phyloP scores from a whole-genome alignment of 768 basidiomycete species.

The Lanmaoa rubissima region DNA sequence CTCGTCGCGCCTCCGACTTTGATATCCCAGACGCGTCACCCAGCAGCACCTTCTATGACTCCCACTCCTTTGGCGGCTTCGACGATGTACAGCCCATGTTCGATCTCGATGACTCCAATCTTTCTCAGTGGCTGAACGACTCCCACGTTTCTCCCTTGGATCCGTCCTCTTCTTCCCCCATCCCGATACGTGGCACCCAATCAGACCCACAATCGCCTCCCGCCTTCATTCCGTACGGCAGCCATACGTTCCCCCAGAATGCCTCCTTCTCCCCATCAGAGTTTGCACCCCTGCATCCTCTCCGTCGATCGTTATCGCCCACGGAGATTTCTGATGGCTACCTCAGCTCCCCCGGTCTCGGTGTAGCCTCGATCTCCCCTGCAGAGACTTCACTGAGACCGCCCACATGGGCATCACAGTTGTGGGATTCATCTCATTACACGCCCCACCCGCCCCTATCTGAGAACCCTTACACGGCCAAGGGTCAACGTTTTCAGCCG shows the following conservation, averaged over 20 bases:
- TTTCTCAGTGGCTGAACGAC: slow-evolving; percentile 66
- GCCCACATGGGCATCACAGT: slow-evolving; percentile 65
- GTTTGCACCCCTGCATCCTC: slow-evolving; percentile 58
- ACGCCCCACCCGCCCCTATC: slow-evolving; percentile 48
- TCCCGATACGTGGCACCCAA: slow-evolving; percentile 55
- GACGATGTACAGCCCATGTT: slow-evolving; percentile 34
- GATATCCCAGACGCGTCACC: slow-evolving; percentile 42
- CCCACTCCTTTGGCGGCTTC: slow-evolving; percentile 31
- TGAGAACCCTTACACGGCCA: slow-evolving; percentile 42
- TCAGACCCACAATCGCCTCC: slow-evolving; percentile 42
- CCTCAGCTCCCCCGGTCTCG: slow-evolving; percentile 40
- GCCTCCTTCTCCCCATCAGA: slow-evolving; percentile 58
- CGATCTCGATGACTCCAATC: slow-evolving; percentile 42
- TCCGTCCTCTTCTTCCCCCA: slow-evolving; percentile 52
- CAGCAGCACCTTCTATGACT: slow-evolving; percentile 35
- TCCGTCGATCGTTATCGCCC: slow-evolving; percentile 62
- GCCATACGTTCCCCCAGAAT: slow-evolving; percentile 48
- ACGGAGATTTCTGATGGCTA: slow-evolving; percentile 51
- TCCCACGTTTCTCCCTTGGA: slow-evolving; percentile 40
- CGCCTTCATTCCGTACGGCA: slow-evolving; percentile 50
- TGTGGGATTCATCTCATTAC: slow-evolving; percentile 56
- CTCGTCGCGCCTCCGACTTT: slow-evolving; percentile 40
- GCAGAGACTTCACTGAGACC: slow-evolving; percentile 56
- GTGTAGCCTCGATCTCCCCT: slow-evolving; percentile 58
- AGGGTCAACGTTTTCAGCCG: slow-evolving; percentile 38